Evolutionary conservation across 495 filamentous ascomycete species (phyloP).

Genomic region (Glarea lozoyensis): DNA sequence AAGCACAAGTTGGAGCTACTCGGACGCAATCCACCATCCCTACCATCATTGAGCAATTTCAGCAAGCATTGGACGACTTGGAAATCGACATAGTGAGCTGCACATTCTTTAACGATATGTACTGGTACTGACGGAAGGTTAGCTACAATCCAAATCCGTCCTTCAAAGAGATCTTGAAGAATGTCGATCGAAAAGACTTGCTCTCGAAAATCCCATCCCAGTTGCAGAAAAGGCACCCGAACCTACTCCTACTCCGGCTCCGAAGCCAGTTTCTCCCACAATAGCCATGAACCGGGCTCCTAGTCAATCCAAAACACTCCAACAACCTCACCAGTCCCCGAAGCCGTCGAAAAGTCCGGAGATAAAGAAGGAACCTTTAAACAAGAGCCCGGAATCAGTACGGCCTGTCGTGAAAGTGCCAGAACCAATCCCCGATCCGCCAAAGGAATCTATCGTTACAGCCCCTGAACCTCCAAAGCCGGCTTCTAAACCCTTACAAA

Average conservation of each 20-base stretch:
- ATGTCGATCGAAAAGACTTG: slow-evolving; percentile 10
- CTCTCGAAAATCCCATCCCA: slow-evolving; percentile 14
- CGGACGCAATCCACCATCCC: slow-evolving; percentile 28
- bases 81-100: slow-evolving; percentile 41
- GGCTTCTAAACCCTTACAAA: slow-evolving; percentile 4
- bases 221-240: slow-evolving; percentile 6
- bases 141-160: slow-evolving; percentile 21
- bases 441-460: slow-evolving; percentile 5
- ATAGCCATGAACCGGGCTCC: not conserved
- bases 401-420: not conserved
- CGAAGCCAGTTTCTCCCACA: too few relatives aligned
- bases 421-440: not conserved
- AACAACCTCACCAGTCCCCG: not conserved
- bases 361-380: slow-evolving; percentile 7
- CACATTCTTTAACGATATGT: not conserved
- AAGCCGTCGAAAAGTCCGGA: slow-evolving; percentile 1
- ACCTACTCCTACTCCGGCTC: not conserved
- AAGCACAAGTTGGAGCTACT: slow-evolving; percentile 20
- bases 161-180: slow-evolving; percentile 19
- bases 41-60: slow-evolving; percentile 32
- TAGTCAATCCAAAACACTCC: not conserved
- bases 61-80: slow-evolving; percentile 39
- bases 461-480: not conserved
- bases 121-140: not conserved
- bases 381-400: slow-evolving; percentile 1